Evolutionary conservation across 176 grass and related monocot species (phyloP).

Genomic region (Musa troglodytarum): DNA sequence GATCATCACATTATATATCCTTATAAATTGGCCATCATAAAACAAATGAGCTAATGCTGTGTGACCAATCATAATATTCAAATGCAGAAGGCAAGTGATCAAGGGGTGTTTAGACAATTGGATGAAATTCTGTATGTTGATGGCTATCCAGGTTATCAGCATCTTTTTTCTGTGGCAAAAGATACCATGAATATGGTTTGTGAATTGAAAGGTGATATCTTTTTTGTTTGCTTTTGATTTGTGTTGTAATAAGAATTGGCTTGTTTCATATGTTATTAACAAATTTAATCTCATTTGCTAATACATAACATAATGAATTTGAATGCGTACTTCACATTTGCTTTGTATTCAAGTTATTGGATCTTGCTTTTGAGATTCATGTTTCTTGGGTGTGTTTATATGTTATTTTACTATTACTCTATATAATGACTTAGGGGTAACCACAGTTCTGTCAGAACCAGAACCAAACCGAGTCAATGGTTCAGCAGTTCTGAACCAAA

Average conservation of each 20-base stretch:
- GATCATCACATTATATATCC: not conserved
- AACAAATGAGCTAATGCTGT: not conserved
- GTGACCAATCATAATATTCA: conserved; percentile 16
- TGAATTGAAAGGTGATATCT: conserved; percentile 66
- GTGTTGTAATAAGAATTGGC: not conserved
- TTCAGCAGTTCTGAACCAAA: too few relatives aligned
- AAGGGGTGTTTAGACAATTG: conserved; percentile 76
- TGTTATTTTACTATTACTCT: too few relatives aligned
- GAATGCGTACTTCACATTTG: not conserved
- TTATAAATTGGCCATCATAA: not conserved
- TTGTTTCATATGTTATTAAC: not conserved
- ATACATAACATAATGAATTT: not conserved
- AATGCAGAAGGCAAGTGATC: conserved; percentile 59
- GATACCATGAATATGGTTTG: conserved; percentile 66
- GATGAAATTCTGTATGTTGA: conserved; percentile 90
- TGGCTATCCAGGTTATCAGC: conserved; percentile 82
- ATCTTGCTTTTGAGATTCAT: not conserved
- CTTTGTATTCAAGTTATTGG: not conserved
- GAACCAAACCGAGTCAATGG: too few relatives aligned
- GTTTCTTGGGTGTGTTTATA: not conserved
- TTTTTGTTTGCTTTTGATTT: not conserved
- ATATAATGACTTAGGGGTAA: too few relatives aligned
- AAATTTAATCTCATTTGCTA: conserved; percentile 5
- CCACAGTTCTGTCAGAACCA: too few relatives aligned
- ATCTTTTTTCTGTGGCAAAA: conserved; percentile 53